Evolutionary conservation across 257 asterid genomes (phyloP), one percentile per base, ranked within the genome.

Genomic region (Solanum pinnatisectum): DNA sequence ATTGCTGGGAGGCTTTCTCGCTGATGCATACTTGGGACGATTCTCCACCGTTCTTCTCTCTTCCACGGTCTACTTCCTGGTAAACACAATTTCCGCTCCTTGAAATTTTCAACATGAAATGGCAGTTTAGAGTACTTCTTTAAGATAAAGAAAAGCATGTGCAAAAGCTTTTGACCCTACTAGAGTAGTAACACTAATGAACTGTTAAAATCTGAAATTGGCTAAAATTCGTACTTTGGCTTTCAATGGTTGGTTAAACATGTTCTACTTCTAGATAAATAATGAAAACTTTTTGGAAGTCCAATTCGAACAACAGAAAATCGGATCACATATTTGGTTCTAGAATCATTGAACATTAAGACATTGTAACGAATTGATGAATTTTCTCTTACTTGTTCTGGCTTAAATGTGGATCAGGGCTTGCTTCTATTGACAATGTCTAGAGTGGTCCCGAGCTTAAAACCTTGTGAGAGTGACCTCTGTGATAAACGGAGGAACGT

Each of bases 371-470:
- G 16, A 25, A 78, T 7, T 0, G 14, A 78, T 78, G 63, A 44
- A 27, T 44, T 2, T 10, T 71, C 70, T 68, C 65, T 63, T 77
- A n/a, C 33, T 25, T 30, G 25, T 56, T 25, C 20, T 84, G 10
- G 16, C 40, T 10, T 67, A 9, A 67, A 72, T 60, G 46, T 39
- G 84, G 42, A 30, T 72, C 92, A 96, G 98, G 98, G 98, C 4
- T 90, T 96, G 94, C 89, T 96, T 87, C 93, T 96, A 15, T 84
- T 96, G 86, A 93, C 98, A 33, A 91, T 93, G 96, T 93, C 99
- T 0, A 89, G 93, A 88, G 90, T 91, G 18, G 73, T 95, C 87
- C 97, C 99, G 0, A 88, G 79, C 16, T 87, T 95, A 87, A 91
- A 88, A 81, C 94, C 98, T 1, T 95, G 99, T n/a, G 83, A 87